Base-by-base conservation (phyloP, 2,329 filamentous ascomycete genomes). In the Penicillium griseofulvum region DNA sequence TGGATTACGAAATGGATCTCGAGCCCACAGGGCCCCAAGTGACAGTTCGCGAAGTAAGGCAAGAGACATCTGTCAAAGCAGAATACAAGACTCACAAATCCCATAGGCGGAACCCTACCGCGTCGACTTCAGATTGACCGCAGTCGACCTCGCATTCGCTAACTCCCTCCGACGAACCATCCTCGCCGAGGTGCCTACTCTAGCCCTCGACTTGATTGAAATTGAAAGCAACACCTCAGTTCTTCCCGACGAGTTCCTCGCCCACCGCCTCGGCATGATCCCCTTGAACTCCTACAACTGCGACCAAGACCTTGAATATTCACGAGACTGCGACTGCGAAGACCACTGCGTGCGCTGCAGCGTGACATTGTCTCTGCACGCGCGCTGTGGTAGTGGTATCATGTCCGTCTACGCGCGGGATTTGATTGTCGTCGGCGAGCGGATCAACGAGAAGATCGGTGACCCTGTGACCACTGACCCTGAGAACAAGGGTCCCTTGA, bases 401-500 rank as follows among this genome's bases (percentile, higher is more conserved):
- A 94, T 99, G 87, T 91, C 90, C 68, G 91, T 99, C 10, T 97
- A 95, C 71, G 92, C 94, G 55, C 86, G 91, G 55, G 93, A 99
- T 74, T 77, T 99, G 62, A 84, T 91, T 2, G 86, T 93, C 19
- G 82, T 83, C 56, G 84, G 83, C 58, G 83, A 84, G 58, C 83
- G 89, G 56, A 82, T 86, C 55, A 92, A 91, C 71, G 85, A 88
- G 57, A 83, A 80, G 66, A 84, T 95, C 37, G 93, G 93, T 44
- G 85, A 83, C 58, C 92, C 93, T 1, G 86, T 97, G 55, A 90
- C 96, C 66, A 87, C 83, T 42, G 93, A 99, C 71, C 83, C 88
- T 0, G 89, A 93, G 48, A 87, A 87, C 11, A 84, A 89, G 54
- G 94, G 94, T 1, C 85, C 88, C 42, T 81, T 97, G 64, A 93